Percentiles rank a stretch among this genome's conserved stretches.
These are phyloP conservation scores for Gymnopilus junonius DNA, from an alignment of 768 basidiomycete genomes.

Conservation along the genomic window DNA sequence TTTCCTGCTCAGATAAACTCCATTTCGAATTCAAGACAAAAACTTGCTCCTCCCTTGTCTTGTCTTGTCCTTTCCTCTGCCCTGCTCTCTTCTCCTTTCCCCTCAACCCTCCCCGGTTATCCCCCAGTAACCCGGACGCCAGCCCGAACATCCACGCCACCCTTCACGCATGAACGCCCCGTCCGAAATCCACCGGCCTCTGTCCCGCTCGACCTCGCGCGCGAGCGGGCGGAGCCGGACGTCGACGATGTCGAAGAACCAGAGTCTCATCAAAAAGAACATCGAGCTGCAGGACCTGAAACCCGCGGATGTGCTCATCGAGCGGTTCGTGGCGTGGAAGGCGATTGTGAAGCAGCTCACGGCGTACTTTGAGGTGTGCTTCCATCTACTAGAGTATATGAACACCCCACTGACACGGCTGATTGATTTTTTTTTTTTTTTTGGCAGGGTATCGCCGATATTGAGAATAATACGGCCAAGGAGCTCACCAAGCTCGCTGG, in stretches of 20 bases:
- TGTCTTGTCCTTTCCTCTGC: too few relatives aligned
- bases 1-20: too few relatives aligned
- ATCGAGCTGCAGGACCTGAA: conserved; percentile 87
- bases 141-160: not conserved
- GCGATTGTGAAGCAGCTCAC: conserved; percentile 95
- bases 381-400: too few relatives aligned
- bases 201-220: conserved; percentile 43
- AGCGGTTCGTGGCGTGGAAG: conserved; percentile 94
- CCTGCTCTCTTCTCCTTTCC: too few relatives aligned
- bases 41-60: too few relatives aligned
- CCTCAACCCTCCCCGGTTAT: not conserved
- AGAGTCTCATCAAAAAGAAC: conserved; percentile 94
- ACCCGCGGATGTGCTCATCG: conserved; percentile 95
- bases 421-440: not conserved
- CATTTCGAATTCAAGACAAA: too few relatives aligned
- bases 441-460: conserved; percentile 65
- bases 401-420: too few relatives aligned
- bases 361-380: conserved; percentile 77
- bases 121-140: not conserved
- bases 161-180: not conserved
- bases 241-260: conserved; percentile 77
- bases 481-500: conserved; percentile 93
- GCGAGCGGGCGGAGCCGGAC: conserved; percentile 63
- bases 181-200: not conserved
- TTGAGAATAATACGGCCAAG: conserved; percentile 92